These are phyloP conservation scores for Aspergillus egyptiacus DNA, from an alignment of 495 filamentous ascomycete species.

Conservation along the genomic window DNA sequence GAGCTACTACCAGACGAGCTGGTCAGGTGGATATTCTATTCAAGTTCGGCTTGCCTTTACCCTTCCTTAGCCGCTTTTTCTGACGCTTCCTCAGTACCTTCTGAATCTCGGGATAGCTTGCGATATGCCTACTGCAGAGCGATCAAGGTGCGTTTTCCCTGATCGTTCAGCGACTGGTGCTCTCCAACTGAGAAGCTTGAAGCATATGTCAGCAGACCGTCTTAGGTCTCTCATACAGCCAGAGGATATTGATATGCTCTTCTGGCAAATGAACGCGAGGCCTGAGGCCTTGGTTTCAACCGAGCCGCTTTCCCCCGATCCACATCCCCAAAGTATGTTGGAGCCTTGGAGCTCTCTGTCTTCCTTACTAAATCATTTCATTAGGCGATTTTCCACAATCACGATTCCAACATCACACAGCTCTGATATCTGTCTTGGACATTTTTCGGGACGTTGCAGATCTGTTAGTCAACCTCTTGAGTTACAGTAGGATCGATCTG, in stretches of 20 bases:
- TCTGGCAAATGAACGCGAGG: constrained; percentile 28
- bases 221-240: constrained; percentile 27
- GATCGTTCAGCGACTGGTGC: not conserved
- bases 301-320: constrained; percentile 22
- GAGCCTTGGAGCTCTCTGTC: not conserved
- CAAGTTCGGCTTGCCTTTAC: constrained; percentile 27
- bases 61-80: not conserved
- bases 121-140: constrained; percentile 58
- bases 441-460: constrained; percentile 29
- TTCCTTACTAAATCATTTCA: not conserved
- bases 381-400: constrained; percentile 10
- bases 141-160: constrained; percentile 34
- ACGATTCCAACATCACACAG: constrained; percentile 10
- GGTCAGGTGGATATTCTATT: constrained; percentile 65
- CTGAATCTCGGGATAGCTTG: constrained; percentile 55
- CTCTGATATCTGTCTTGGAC: constrained; percentile 29
- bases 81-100: constrained; percentile 39
- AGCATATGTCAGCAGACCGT: constrained; percentile 18
- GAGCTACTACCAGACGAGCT: constrained; percentile 62
- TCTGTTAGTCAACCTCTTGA: constrained; percentile 17
- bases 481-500: not conserved
- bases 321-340: constrained; percentile 19
- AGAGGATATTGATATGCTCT: constrained; percentile 30
- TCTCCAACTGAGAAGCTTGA: constrained; percentile 5
- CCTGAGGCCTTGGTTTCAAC: constrained; percentile 26